Evolutionary conservation across 495 filamentous ascomycete species (phyloP).

Genomic region (Penicillium salamii): DNA sequence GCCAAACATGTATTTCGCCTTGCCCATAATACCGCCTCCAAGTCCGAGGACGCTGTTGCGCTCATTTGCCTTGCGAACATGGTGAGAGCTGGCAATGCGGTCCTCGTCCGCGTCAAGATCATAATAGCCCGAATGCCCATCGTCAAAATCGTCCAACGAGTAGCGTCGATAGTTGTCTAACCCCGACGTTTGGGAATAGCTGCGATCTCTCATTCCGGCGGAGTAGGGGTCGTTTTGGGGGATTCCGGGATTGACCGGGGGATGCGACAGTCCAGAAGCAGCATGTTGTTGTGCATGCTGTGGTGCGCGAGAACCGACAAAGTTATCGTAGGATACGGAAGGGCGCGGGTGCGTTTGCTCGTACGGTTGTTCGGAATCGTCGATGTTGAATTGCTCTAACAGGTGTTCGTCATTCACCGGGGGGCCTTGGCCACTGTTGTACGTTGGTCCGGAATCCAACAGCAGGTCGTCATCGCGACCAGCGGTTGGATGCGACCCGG

Average conservation of each 20-base stretch:
- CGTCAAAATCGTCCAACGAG: slow-evolving; percentile 79
- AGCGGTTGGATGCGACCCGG: slow-evolving; percentile 56
- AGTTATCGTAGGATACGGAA: slow-evolving; percentile 92
- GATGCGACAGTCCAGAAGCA: slow-evolving; percentile 23
- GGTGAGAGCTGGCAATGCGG: slow-evolving; percentile 52
- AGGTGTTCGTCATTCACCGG: slow-evolving; percentile 76
- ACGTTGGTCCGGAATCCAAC: slow-evolving; percentile 65
- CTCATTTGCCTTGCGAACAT: slow-evolving; percentile 59
- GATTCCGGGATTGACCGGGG: slow-evolving; percentile 26
- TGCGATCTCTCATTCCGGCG: slow-evolving; percentile 38
- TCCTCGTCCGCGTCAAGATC: slow-evolving; percentile 52
- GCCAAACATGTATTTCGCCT: slow-evolving; percentile 84
- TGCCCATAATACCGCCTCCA: slow-evolving; percentile 82
- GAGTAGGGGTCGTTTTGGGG: slow-evolving; percentile 48
- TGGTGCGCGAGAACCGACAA: slow-evolving; percentile 66
- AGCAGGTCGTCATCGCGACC: slow-evolving; percentile 68
- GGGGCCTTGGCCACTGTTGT: slow-evolving; percentile 68
- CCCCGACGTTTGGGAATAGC: slow-evolving; percentile 81
- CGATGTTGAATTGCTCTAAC: slow-evolving; percentile 63
- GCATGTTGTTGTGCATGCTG: slow-evolving; percentile 38
- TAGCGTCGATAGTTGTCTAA: slow-evolving; percentile 87
- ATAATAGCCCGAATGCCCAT: slow-evolving; percentile 68
- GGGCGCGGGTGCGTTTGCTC: slow-evolving; percentile 60
- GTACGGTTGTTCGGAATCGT: slow-evolving; percentile 56
- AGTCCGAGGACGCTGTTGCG: slow-evolving; percentile 84